A percentile compares a stretch with the other conserved stretches of the same genome.
Evolutionary conservation across 2,329 filamentous ascomycete species (phyloP).

Genomic region (Sodiomyces alkalinus): DNA sequence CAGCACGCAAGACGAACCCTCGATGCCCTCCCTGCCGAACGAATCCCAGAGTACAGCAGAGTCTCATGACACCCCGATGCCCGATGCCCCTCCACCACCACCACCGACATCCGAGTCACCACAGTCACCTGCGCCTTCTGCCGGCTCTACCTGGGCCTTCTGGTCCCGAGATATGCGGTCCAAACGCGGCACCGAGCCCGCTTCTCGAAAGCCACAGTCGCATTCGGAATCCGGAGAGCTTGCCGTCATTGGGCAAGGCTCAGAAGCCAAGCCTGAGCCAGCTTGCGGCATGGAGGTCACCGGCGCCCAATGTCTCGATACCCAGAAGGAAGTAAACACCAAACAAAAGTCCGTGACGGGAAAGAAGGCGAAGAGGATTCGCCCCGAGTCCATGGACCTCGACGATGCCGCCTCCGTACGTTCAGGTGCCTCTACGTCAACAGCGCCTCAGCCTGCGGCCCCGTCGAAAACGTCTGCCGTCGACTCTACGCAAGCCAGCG

Average conservation of each 20-base stretch:
- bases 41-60: too few species aligned
- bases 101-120: constrained; percentile 9
- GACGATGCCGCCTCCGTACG: constrained; percentile 19
- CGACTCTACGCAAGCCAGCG: constrained; percentile 9
- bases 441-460: constrained; percentile 17
- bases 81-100: constrained; percentile 22
- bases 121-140: constrained; percentile 24
- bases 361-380: constrained; percentile 28
- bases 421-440: constrained; percentile 17
- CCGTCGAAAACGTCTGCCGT: constrained; percentile 10
- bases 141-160: constrained; percentile 63
- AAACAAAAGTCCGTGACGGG: constrained; percentile 13
- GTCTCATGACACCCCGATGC: constrained; percentile 25
- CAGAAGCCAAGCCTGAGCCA: constrained; percentile 37
- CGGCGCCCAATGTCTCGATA: constrained; percentile 18
- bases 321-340: constrained; percentile 14
- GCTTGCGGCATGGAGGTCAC: constrained; percentile 27
- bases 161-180: constrained; percentile 49
- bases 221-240: constrained; percentile 32
- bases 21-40: constrained; percentile 10
- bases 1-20: neutral
- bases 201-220: too few species aligned
- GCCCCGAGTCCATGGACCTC: constrained; percentile 32
- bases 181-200: constrained; percentile 16
- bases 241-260: constrained; percentile 40